Percentiles rank a stretch among this genome's conserved stretches.
These are phyloP conservation scores for Simplicillium sp. DNA, from an alignment of 2,329 filamentous ascomycete genomes.

Conservation along the genomic window DNA sequence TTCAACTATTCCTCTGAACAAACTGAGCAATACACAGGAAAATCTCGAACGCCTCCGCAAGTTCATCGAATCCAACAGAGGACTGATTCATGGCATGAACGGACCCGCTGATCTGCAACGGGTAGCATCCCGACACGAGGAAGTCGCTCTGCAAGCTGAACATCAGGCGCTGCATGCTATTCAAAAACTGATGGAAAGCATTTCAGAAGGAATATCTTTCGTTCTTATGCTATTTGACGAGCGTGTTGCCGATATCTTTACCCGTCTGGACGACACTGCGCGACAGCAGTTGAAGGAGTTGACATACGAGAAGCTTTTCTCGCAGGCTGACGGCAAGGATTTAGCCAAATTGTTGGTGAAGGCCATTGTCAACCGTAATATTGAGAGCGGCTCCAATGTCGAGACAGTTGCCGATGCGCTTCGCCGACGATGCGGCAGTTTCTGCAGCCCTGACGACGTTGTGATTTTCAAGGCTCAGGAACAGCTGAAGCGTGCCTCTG, in stretches of 20 bases:
- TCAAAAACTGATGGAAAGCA: slow-evolving; percentile 75
- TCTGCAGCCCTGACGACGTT: slow-evolving; percentile 95
- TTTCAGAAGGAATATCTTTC: slow-evolving; percentile 94
- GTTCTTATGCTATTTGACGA: slow-evolving; percentile 93
- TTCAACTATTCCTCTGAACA: slow-evolving; percentile 57
- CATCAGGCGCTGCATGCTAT: slow-evolving; percentile 86
- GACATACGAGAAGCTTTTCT: slow-evolving; percentile 84
- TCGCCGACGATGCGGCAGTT: slow-evolving; percentile 84
- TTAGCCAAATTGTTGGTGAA: slow-evolving; percentile 93
- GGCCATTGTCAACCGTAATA: slow-evolving; percentile 95
- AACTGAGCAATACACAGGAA: slow-evolving; percentile 69
- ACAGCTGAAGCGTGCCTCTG: slow-evolving; percentile 78
- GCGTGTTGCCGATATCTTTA: slow-evolving; percentile 77
- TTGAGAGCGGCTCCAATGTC: slow-evolving; percentile 91
- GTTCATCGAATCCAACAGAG: slow-evolving; percentile 81
- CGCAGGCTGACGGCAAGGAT: slow-evolving; percentile 68
- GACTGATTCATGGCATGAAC: slow-evolving; percentile 88
- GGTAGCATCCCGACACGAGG: slow-evolving; percentile 75
- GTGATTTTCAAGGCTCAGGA: slow-evolving; percentile 98
- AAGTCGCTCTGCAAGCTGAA: slow-evolving; percentile 85
- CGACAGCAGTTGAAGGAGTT: slow-evolving; percentile 64
- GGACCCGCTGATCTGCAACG: slow-evolving; percentile 78
- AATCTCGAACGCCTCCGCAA: slow-evolving; percentile 68
- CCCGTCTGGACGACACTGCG: slow-evolving; percentile 60
- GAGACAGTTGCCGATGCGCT: slow-evolving; percentile 96